Conservation (phyloP, 2,329 filamentous ascomycete genomes). For the Cercospora sp. region DNA sequence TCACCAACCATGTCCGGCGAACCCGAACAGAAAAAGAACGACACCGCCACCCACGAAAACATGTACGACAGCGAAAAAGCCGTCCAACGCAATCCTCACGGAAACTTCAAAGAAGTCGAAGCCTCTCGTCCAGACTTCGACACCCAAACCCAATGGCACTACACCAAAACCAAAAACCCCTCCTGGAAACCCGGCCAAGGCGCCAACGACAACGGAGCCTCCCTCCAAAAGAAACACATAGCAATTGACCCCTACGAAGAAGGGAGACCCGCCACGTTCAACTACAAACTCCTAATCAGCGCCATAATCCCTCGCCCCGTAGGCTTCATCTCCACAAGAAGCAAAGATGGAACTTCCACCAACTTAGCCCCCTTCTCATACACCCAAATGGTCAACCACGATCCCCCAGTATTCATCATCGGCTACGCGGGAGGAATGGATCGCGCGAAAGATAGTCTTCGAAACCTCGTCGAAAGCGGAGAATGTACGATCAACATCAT, state of each 20-base stretch:
- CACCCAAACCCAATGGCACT: slow-evolving; percentile 49
- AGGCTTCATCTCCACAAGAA: slow-evolving; percentile 60
- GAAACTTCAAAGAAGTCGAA: slow-evolving; percentile 74
- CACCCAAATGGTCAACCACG: slow-evolving; percentile 79
- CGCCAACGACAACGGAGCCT: slow-evolving; percentile 58
- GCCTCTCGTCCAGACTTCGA: slow-evolving; percentile 64
- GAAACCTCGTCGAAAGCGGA: slow-evolving; percentile 67
- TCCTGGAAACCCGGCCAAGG: slow-evolving; percentile 67
- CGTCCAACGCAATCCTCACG: slow-evolving; percentile 50
- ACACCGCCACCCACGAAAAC: slow-evolving; percentile 35
- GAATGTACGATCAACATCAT: slow-evolving; percentile 86
- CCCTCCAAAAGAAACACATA: slow-evolving; percentile 62
- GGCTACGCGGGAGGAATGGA: slow-evolving; percentile 59
- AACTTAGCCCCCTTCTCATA: slow-evolving; percentile 90
- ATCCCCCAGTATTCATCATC: slow-evolving; percentile 78
- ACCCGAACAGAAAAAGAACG: slow-evolving; percentile 30
- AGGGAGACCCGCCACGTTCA: slow-evolving; percentile 66
- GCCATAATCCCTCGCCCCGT: slow-evolving; percentile 81
- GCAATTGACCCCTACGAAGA: slow-evolving; percentile 78
- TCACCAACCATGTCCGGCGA: slow-evolving; percentile 32
- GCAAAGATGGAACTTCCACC: slow-evolving; percentile 61
- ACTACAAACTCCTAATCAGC: slow-evolving; percentile 91
- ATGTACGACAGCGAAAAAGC: slow-evolving; percentile 42
- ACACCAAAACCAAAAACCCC: slow-evolving; percentile 64
- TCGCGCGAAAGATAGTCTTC: slow-evolving; percentile 73